phyloP scores from a whole-genome alignment of 1,284 basidiomycete species.

The Filobasidium uniguttulatum region DNA sequence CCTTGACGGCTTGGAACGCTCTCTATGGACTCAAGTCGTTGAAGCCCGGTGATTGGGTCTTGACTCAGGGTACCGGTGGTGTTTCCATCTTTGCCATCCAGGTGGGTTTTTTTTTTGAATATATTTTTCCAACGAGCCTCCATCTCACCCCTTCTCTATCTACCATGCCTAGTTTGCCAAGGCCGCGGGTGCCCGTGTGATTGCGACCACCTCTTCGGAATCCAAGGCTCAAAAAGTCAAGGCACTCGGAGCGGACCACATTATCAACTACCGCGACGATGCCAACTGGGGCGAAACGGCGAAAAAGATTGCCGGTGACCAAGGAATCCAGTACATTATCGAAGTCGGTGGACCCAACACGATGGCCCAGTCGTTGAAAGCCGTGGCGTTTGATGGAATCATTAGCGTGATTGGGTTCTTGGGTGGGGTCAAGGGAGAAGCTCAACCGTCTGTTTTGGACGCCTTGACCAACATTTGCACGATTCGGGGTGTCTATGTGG shows the following conservation, averaged over 20 bases:
- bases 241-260: slow-evolving; percentile 7
- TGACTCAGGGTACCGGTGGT: slow-evolving; percentile 9
- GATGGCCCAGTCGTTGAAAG: slow-evolving; percentile 39
- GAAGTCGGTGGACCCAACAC: slow-evolving; percentile 45
- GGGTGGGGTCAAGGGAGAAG: slow-evolving; percentile 19
- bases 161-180: slow-evolving; percentile 5
- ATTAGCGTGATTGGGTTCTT: slow-evolving; percentile 45
- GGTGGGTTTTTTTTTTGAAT: not conserved
- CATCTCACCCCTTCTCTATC: not conserved
- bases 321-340: slow-evolving; percentile 4
- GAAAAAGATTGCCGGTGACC: not conserved
- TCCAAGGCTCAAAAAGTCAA: not conserved
- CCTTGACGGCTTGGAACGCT: slow-evolving; percentile 10
- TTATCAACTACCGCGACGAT: slow-evolving; percentile 5
- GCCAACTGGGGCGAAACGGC: slow-evolving; percentile 3
- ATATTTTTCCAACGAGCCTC: not conserved
- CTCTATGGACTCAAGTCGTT: slow-evolving; percentile 1
- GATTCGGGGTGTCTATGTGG: slow-evolving; percentile 35
- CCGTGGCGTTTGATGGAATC: slow-evolving; percentile 40
- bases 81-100: slow-evolving; percentile 3
- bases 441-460: not conserved
- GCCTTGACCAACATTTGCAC: slow-evolving; percentile 18
- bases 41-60: slow-evolving; percentile 2
- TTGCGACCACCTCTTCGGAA: slow-evolving; percentile 8
- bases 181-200: slow-evolving; percentile 2